Base-by-base conservation (phyloP, 2,329 filamentous ascomycete genomes). In the Monilinia polystroma region DNA sequence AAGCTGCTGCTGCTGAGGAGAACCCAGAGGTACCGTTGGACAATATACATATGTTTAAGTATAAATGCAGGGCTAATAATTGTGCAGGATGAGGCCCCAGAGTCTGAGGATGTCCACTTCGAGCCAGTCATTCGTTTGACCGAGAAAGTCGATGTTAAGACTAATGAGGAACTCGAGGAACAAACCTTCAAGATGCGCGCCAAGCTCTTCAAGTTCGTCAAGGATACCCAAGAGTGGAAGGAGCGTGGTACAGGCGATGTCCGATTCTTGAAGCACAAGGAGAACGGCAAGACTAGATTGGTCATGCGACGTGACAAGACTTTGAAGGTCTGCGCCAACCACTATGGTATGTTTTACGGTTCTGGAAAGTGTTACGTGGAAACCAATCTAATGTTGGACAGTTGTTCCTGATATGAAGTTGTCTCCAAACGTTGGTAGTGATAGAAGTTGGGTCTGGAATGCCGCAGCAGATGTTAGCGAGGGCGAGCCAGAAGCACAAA, bases 301-400 rank as follows among this genome's bases (percentile, higher is more conserved):
- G 95, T 99, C 75, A 99, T 99, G 95, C 91, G 95, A 80, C 88
- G 95, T 79, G 95, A 99, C 85, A 98, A 98, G 92, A 99, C 95
- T 69, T 88, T 98, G 83, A 99, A 99, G 87, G 95, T 99, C 81
- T 99, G 95, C 89, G 95, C 95, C 78, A 99, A 99, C 85, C 95
- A 99, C 86, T 99, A 99, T 82, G 90, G 93, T 97, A 89, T 76
- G 90, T 83, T 60, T n/a, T 62, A 26, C 7, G 45, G 32, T 45
- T 18, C 18, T 20, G 35, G 45, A 43, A 38, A 47, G 54, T 4
- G 20, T 41, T 45, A 43, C 35, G 10, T 58, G 32, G 52, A 66
- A 29, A 14, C 41, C n/a, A n/a, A 45, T 53, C 70, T 73, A 73
- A 72, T 67, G 26, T 66, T 57, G 29, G 54, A 62, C 23, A 96